Percentiles rank a stretch among this genome's conserved stretches.
phyloP scores from a whole-genome alignment of 148 eudicot genomes.

The Persicaria tinctoria region DNA sequence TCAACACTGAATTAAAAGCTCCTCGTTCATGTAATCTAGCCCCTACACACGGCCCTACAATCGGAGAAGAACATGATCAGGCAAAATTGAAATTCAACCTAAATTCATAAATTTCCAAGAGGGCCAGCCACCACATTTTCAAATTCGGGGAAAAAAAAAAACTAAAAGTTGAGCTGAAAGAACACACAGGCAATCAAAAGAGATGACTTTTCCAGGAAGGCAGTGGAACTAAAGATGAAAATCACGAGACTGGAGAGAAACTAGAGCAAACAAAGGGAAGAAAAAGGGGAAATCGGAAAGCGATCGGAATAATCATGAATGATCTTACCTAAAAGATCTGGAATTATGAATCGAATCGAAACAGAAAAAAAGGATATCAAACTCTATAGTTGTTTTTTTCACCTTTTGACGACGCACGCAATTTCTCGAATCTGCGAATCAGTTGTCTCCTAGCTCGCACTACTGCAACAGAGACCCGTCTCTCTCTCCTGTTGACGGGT shows the following conservation, averaged over 20 bases:
- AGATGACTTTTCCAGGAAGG: not conserved
- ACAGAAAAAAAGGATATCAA: not conserved
- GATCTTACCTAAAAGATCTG: constrained; percentile 5
- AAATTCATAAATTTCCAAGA: not conserved
- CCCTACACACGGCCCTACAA: constrained; percentile 1
- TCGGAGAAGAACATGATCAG: not conserved
- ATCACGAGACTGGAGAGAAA: not conserved
- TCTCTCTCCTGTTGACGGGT: not conserved
- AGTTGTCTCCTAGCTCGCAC: not conserved
- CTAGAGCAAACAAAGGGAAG: not conserved
- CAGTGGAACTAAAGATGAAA: not conserved
- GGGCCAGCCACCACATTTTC: not conserved
- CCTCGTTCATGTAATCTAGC: not conserved
- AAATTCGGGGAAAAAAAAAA: not conserved
- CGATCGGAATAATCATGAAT: not conserved
- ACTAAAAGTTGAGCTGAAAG: not conserved
- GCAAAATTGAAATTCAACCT: not conserved
- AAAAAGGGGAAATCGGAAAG: not conserved
- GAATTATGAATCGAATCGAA: constrained; percentile 2
- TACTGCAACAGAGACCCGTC: not conserved
- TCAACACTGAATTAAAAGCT: not conserved
- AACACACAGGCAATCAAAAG: not conserved
- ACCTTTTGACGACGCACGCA: not conserved
- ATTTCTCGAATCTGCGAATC: constrained; percentile 1
- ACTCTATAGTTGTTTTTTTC: not conserved